Evolutionary conservation across 257 asterid species (phyloP), one percentile per base, ranked within the genome.

Genomic region (Penstemon davidsonii): DNA sequence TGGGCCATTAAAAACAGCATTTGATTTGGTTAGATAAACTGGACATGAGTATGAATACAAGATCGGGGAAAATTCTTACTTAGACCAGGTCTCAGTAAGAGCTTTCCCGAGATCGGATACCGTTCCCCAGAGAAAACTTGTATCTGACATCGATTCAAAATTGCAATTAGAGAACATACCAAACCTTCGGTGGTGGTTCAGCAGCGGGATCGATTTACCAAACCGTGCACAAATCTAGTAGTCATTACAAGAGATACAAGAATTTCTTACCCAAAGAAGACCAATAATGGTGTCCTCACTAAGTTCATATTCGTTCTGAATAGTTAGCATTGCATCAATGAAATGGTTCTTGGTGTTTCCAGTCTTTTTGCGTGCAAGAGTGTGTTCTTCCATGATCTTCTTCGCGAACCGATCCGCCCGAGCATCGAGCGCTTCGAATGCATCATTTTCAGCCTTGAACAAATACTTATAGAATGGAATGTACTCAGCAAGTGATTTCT

Each of bases 381-480:
- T 82, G 80, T 89, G 96, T 62, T 89, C 96, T 64, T 87, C 88
- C 96, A 89, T 89, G 81, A 89, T 89, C 11, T 64, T 74, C 67
- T 82, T 79, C 7, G 96, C 84, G 52, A 87, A 86, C 37, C 40
- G 40, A 47, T 84, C 86, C 0, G 83, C 73, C 2, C 87, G 87
- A 0, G 76, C 51, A 3, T 77, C 78, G 40, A 85, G 89, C 59
- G 67, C 74, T 0, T 74, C 81, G 1, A 90, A 74, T 5, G 79
- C 84, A 8, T 81, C 80, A 49, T 80, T 83, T 6, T 84, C 89
- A 0, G 58, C 76, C 55, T 74, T 80, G 78, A 83, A 86, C 60
- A 82, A 66, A 87, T 85, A 82, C 18, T 86, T 77, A 3, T 83
- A 55, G 86, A 82, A 83, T 0, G 96, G 96, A 38, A 85, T 76